Conservation (phyloP, 2,329 filamentous ascomycete species). For the Cladophialophora immunda region DNA sequence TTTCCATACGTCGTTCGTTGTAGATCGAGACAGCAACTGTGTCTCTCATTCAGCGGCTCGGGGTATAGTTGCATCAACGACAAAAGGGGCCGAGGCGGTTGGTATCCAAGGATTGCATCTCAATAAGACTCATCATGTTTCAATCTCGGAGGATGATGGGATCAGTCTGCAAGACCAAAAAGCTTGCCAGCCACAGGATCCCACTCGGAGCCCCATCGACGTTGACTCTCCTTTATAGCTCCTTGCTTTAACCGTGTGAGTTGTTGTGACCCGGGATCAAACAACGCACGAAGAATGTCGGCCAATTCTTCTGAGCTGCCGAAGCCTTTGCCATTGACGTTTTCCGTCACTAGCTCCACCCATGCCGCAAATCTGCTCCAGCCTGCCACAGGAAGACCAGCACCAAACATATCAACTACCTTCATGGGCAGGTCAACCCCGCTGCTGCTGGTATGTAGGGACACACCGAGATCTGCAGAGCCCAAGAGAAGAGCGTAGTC, state of each 20-base stretch:
- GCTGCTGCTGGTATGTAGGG: conserved; percentile 89
- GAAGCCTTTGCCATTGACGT: conserved; percentile 86
- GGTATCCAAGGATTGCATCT: not conserved
- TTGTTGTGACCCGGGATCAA: conserved; percentile 63
- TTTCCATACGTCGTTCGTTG: not conserved
- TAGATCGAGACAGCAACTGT: not conserved
- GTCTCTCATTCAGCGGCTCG: not conserved
- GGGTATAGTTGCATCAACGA: not conserved
- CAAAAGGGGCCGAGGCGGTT: not conserved
- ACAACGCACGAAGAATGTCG: conserved; percentile 69
- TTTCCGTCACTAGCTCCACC: conserved; percentile 87
- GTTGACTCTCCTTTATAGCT: conserved; percentile 75
- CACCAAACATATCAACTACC: conserved; percentile 98
- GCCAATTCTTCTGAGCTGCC: conserved; percentile 73
- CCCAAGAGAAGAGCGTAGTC: conserved; percentile 88
- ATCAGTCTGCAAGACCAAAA: conserved; percentile 58
- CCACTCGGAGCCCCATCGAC: conserved; percentile 95
- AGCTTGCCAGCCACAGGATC: conserved; percentile 79
- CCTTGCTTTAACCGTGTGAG: conserved; percentile 71
- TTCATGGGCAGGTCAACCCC: conserved; percentile 99
- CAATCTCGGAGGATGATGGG: not conserved
- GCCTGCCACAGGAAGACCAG: conserved; percentile 87
- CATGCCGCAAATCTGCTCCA: conserved; percentile 89
- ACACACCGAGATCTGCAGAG: conserved; percentile 87
- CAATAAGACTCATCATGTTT: too few relatives aligned